These are phyloP conservation scores for Leishmania amazonensis DNA, from an alignment of 208 protist genomes.

Conservation along the genomic window DNA sequence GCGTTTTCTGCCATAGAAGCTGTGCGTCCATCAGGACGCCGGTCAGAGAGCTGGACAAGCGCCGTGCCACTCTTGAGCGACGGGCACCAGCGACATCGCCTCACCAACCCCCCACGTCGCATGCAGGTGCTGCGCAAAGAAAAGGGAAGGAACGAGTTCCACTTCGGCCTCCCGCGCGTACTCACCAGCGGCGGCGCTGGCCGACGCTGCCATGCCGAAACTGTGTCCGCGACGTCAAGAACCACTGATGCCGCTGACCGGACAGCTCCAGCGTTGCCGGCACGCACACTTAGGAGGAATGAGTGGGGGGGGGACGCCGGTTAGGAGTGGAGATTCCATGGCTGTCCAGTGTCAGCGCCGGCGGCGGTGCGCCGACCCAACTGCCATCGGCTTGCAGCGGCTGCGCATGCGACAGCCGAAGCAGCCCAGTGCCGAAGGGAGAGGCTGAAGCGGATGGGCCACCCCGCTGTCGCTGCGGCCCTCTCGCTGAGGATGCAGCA, in stretches of 20 bases:
- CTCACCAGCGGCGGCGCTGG: constrained; percentile 1
- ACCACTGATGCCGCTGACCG: neutral
- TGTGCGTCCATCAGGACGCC: too few relatives aligned
- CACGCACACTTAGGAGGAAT: neutral
- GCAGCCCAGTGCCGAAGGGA: neutral
- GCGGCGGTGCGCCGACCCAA: neutral
- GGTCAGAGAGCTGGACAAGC: neutral
- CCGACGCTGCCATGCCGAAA: neutral
- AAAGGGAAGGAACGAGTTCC: constrained; percentile 23
- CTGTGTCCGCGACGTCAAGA: neutral
- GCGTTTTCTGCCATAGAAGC: neutral
- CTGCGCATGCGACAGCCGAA: neutral
- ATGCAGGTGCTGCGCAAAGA: constrained; percentile 9
- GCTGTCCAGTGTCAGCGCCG: neutral
- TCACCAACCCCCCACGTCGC: constrained; percentile 1
- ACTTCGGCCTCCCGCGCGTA: constrained; percentile 17
- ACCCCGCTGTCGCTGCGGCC: neutral
- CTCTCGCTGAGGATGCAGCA: neutral
- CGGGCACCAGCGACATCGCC: neutral
- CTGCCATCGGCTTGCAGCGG: neutral
- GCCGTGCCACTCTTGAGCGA: neutral
- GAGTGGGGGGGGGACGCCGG: neutral
- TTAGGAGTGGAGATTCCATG: neutral
- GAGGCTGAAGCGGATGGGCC: neutral
- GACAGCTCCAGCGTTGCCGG: neutral